Evolutionary conservation across 2,329 filamentous ascomycete genomes (phyloP).

Genomic region (Diaporthe sp.): DNA sequence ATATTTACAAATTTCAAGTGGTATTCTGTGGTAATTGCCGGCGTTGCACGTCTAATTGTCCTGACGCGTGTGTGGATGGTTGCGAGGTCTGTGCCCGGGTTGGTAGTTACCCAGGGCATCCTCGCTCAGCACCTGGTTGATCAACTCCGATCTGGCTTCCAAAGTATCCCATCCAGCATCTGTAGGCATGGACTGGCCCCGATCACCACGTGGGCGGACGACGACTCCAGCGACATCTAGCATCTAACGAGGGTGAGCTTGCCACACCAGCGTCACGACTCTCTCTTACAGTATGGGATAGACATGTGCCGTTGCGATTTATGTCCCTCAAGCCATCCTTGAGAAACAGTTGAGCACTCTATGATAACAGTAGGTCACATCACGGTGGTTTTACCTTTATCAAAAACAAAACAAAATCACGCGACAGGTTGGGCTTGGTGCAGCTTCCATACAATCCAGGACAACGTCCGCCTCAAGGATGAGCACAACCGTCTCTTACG

Average conservation of each 20-base stretch:
- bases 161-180: neutral
- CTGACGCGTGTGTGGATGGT: neutral
- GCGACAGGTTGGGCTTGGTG: neutral
- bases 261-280: neutral
- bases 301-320: neutral
- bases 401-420: neutral
- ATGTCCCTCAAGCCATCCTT: neutral
- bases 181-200: neutral
- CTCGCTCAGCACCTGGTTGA: neutral
- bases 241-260: neutral
- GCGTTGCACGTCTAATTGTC: neutral
- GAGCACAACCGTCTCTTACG: neutral
- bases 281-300: too few species aligned
- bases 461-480: neutral
- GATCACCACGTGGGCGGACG: neutral
- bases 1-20: neutral
- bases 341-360: neutral
- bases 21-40: conserved; percentile 4
- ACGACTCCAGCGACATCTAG: neutral
- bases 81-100: neutral
- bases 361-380: neutral
- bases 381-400: neutral
- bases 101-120: neutral
- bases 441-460: neutral
- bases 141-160: neutral